Evolutionary conservation across 371 early-diverging fungal species (phyloP).

Genomic region (Lichtheimia ramosa): DNA sequence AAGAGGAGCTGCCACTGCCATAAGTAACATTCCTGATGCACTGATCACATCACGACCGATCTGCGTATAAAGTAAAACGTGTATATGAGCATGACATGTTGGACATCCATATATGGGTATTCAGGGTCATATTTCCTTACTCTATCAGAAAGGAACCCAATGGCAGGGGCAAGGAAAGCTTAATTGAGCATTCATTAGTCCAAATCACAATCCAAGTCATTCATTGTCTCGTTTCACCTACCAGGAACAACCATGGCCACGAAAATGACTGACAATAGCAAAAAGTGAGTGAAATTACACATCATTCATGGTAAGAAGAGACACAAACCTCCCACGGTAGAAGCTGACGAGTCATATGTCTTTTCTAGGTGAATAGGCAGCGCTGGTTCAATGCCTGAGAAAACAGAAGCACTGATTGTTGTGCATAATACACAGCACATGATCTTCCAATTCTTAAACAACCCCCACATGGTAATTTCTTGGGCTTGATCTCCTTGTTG

Average conservation of each 20-base stretch:
- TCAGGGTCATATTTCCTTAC: slow-evolving; percentile 13
- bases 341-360: slow-evolving; percentile 41
- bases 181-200: neutral
- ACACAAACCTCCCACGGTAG: slow-evolving; percentile 49
- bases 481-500: slow-evolving; percentile 4
- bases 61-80: slow-evolving; percentile 1
- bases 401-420: slow-evolving; percentile 59
- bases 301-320: no score
- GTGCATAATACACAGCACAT: slow-evolving; percentile 52
- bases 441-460: slow-evolving; percentile 59
- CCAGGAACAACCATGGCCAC: slow-evolving; percentile 64
- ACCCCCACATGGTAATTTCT: slow-evolving; percentile 45
- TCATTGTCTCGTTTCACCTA: neutral
- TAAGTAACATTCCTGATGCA: slow-evolving; percentile 53
- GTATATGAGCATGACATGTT: neutral
- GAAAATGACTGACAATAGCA: slow-evolving; percentile 41
- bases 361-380: slow-evolving; percentile 59
- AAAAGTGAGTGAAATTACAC: neutral
- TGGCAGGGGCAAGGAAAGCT: slow-evolving; percentile 55
- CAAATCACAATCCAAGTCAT: neutral
- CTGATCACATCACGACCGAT: slow-evolving; percentile 53
- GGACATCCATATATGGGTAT: neutral
- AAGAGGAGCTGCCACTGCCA: slow-evolving; percentile 50
- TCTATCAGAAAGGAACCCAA: slow-evolving; percentile 62
- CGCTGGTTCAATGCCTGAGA: slow-evolving; percentile 66